phyloP scores from a whole-genome alignment of 345 rosid genomes.

The Eucalyptus lansdowneana region DNA sequence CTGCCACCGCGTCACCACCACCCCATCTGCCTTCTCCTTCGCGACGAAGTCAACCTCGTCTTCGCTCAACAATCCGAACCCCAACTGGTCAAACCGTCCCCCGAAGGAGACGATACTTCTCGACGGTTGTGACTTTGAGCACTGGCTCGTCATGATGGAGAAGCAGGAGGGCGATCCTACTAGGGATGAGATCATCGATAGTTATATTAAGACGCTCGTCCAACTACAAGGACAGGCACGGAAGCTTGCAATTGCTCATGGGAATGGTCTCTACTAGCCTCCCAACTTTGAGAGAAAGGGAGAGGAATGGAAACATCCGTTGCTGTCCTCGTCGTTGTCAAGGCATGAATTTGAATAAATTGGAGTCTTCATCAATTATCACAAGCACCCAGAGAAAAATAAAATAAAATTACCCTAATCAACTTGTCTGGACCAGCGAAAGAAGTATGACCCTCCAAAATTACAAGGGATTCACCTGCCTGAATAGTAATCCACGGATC shows the following conservation, averaged over 20 bases:
- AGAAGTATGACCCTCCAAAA: not conserved
- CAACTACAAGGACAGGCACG: not conserved
- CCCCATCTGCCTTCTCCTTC: slow-evolving; percentile 8
- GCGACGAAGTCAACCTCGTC: slow-evolving; percentile 41
- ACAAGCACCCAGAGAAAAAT: not conserved
- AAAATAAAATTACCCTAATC: not conserved
- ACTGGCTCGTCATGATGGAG: slow-evolving; percentile 89
- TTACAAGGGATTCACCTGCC: not conserved
- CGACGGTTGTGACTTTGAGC: slow-evolving; percentile 90
- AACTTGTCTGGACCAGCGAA: not conserved
- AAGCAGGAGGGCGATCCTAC: slow-evolving; percentile 53
- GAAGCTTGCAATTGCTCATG: not conserved
- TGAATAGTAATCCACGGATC: not conserved
- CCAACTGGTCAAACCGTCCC: slow-evolving; percentile 91
- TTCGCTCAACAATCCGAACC: slow-evolving; percentile 58
- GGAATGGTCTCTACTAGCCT: not conserved
- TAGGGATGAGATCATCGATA: slow-evolving; percentile 78
- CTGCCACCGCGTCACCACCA: not conserved
- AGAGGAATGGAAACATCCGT: not conserved
- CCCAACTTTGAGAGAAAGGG: not conserved
- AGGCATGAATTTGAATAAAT: not conserved
- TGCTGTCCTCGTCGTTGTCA: not conserved
- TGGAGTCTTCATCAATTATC: not conserved
- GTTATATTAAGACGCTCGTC: slow-evolving; percentile 66
- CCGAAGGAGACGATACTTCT: slow-evolving; percentile 87